Evolutionary conservation across 2,329 filamentous ascomycete species (phyloP).

Genomic region (Diaporthe humulicola): DNA sequence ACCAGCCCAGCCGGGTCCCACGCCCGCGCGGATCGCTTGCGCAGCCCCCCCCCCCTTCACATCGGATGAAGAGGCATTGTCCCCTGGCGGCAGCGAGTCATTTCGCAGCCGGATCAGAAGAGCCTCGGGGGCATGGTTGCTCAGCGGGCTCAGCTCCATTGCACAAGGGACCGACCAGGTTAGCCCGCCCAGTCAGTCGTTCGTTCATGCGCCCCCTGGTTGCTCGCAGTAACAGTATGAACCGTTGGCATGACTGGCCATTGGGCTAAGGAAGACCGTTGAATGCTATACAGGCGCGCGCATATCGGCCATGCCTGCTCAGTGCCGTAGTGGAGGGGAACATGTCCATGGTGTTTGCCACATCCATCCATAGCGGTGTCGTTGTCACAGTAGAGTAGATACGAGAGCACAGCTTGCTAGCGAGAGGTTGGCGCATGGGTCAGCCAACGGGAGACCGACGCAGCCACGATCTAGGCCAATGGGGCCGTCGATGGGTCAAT

Average conservation of each 20-base stretch:
- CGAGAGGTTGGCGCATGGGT: neutral
- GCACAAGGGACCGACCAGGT: neutral
- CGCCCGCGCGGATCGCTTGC: slow-evolving; percentile 1
- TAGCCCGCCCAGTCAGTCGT: slow-evolving; percentile 14
- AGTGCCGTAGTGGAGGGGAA: neutral
- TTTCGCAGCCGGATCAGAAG: neutral
- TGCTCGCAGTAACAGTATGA: neutral
- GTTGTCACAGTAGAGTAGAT: neutral
- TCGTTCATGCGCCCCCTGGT: slow-evolving; percentile 10
- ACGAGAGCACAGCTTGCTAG: neutral
- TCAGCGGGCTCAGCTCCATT: neutral
- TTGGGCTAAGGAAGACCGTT: neutral
- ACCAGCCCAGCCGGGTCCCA: slow-evolving; percentile 19
- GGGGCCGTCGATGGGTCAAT: slow-evolving; percentile 7
- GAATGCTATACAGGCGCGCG: neutral
- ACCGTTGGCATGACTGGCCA: neutral
- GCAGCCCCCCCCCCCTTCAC: slow-evolving; percentile 12
- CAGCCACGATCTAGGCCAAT: neutral
- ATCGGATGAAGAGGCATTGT: slow-evolving; percentile 31
- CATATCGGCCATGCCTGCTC: neutral
- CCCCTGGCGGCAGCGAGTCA: slow-evolving; percentile 12
- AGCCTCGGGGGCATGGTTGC: neutral
- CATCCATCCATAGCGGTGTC: neutral
- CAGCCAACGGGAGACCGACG: neutral
- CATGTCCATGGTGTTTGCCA: neutral